Conservation (phyloP, 208 protist genomes). For the Phytomonas serpens region DNA sequence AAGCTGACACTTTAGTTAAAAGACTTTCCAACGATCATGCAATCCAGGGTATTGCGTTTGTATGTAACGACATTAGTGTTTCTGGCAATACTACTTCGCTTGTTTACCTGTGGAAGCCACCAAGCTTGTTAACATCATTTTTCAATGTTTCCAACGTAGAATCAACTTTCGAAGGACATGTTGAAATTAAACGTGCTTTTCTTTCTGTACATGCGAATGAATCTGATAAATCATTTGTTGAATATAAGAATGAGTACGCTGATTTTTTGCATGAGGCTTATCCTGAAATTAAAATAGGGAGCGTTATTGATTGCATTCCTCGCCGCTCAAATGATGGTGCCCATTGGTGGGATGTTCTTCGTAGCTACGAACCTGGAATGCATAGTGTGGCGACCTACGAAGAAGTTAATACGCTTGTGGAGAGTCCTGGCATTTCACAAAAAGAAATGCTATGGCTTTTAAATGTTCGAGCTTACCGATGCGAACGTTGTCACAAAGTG, state of each 20-base stretch:
- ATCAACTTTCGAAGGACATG: constrained; percentile 19
- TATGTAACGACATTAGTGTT: constrained; percentile 19
- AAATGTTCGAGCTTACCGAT: constrained; percentile 50
- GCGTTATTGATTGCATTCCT: constrained; percentile 60
- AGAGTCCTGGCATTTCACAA: constrained; percentile 48
- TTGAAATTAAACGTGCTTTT: constrained; percentile 31
- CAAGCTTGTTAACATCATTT: constrained; percentile 30
- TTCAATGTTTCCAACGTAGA: constrained; percentile 46
- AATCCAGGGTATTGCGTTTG: constrained; percentile 59
- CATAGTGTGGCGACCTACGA: constrained; percentile 23
- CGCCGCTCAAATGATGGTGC: constrained; percentile 52
- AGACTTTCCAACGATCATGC: constrained; percentile 36
- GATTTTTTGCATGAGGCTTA: constrained; percentile 48
- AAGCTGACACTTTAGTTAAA: constrained; percentile 23
- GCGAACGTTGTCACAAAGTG: constrained; percentile 63
- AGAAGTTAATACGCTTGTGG: constrained; percentile 57
- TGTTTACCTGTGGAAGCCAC: constrained; percentile 50
- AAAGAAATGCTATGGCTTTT: constrained; percentile 74
- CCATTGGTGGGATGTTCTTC: constrained; percentile 84
- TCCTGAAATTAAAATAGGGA: constrained; percentile 28
- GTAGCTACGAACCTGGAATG: constrained; percentile 22
- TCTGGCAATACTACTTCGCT: constrained; percentile 12
- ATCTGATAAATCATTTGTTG: constrained; percentile 21
- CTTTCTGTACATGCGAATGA: constrained; percentile 27
- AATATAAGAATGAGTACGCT: constrained; percentile 63